Conservation (phyloP, 1,284 basidiomycete genomes). For the Xerocomus minutiporus region DNA sequence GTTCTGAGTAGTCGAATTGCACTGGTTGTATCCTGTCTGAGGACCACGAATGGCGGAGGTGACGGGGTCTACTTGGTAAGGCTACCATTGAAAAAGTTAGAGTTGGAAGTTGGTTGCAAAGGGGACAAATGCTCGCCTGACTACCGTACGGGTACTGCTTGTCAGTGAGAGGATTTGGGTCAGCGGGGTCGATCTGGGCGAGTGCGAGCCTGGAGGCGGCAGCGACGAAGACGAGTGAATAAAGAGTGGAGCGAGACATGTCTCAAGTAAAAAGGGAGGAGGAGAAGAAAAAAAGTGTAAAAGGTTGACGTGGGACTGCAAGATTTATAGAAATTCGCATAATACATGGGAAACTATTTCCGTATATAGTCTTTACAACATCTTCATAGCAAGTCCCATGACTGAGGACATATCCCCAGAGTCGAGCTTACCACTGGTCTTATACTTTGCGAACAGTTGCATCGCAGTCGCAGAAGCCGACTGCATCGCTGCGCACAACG, state of each 20-base stretch:
- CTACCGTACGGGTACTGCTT: slow-evolving; percentile 45
- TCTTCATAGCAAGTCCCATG: slow-evolving; percentile 26
- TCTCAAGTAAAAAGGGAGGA: slow-evolving; percentile 18
- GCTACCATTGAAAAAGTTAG: slow-evolving; percentile 16
- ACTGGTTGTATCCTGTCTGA: slow-evolving; percentile 42
- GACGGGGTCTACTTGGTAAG: slow-evolving; percentile 43
- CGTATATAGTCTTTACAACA: slow-evolving; percentile 9
- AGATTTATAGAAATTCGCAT: background rate
- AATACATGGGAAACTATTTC: background rate
- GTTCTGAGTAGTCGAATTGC: slow-evolving; percentile 47
- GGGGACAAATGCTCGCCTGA: too few species aligned
- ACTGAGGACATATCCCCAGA: slow-evolving; percentile 29
- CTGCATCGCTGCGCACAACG: slow-evolving; percentile 27
- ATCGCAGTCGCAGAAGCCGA: slow-evolving; percentile 32
- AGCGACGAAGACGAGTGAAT: slow-evolving; percentile 31
- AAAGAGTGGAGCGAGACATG: slow-evolving; percentile 50
- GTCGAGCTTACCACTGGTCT: slow-evolving; percentile 28
- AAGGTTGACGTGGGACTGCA: background rate
- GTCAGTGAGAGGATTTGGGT: slow-evolving; percentile 45
- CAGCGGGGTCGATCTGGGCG: slow-evolving; percentile 35
- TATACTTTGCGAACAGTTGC: slow-evolving; percentile 27
- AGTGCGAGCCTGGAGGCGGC: slow-evolving; percentile 30
- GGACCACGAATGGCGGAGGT: slow-evolving; percentile 40
- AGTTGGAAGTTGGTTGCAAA: background rate
- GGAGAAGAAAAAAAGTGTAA: background rate